phyloP scores from a whole-genome alignment of 768 basidiomycete species.

The Crucibulum laeve region DNA sequence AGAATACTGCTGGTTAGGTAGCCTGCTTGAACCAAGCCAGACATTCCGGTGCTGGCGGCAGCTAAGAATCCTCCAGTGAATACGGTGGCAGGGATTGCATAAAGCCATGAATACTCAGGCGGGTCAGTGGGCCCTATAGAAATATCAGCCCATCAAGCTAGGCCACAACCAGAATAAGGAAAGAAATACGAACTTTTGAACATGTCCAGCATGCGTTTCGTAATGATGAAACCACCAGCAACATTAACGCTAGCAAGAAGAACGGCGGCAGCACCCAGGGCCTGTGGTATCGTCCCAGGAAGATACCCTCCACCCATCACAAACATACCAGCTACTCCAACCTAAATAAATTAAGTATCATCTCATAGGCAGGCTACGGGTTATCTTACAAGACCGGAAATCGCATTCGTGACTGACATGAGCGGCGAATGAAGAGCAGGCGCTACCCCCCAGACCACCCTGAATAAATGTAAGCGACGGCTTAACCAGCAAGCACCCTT shows the following conservation, averaged over 20 bases:
- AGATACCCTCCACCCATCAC: conserved; percentile 88
- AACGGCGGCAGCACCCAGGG: conserved; percentile 78
- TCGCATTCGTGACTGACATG: conserved; percentile 90
- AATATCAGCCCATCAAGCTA: conserved; percentile 2
- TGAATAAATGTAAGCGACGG: conserved; percentile 13
- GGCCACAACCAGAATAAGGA: neutral
- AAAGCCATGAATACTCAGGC: conserved; percentile 84
- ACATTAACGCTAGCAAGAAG: conserved; percentile 86
- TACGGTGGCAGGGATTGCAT: conserved; percentile 72
- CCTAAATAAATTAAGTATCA: conserved; percentile 23
- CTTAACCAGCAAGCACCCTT: neutral
- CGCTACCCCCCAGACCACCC: conserved; percentile 87
- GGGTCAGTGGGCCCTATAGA: conserved; percentile 71
- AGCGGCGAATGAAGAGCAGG: conserved; percentile 86
- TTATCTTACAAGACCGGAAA: conserved; percentile 56
- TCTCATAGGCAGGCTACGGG: neutral
- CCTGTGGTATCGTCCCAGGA: conserved; percentile 78
- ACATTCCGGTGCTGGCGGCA: conserved; percentile 81
- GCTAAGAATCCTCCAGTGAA: conserved; percentile 82
- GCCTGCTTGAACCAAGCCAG: conserved; percentile 83
- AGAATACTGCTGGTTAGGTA: conserved; percentile 84
- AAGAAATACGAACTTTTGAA: conserved; percentile 61
- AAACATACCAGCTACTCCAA: conserved; percentile 82
- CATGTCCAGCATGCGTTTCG: conserved; percentile 91
- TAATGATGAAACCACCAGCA: conserved; percentile 84